phyloP scores from a whole-genome alignment of 306 rosid species.

The Medicago lupulina region DNA sequence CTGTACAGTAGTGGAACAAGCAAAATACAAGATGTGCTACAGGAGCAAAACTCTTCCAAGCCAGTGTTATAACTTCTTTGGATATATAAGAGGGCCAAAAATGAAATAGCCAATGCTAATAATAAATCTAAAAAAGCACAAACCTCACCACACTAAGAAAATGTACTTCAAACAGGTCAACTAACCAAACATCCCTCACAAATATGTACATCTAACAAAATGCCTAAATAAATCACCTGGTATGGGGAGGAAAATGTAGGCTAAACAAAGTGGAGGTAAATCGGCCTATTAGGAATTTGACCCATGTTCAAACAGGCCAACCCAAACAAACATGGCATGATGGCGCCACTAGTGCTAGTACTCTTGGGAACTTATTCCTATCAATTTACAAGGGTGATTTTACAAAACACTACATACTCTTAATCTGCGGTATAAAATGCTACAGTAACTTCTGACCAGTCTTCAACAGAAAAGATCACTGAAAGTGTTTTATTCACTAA shows the following conservation, averaged over 20 bases:
- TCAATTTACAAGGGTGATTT: not conserved
- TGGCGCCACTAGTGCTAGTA: not conserved
- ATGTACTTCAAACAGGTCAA: slow-evolving; percentile 26
- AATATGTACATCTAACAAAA: not conserved
- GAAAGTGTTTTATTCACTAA: not conserved
- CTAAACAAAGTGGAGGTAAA: slow-evolving; percentile 21
- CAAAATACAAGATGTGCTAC: slow-evolving; percentile 26
- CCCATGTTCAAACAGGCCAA: slow-evolving; percentile 19
- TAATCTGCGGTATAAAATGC: slow-evolving; percentile 30
- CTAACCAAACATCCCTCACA: not conserved
- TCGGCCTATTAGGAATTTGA: slow-evolving; percentile 19
- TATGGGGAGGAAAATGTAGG: slow-evolving; percentile 13
- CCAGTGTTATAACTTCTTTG: not conserved
- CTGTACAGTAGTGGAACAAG: slow-evolving; percentile 14
- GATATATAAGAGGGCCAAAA: slow-evolving; percentile 22
- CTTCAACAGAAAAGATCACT: slow-evolving; percentile 26
- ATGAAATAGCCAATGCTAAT: slow-evolving; percentile 19
- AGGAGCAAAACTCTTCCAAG: slow-evolving; percentile 23
- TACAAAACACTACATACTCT: slow-evolving; percentile 29
- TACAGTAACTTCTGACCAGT: not conserved
- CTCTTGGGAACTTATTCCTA: slow-evolving; percentile 15
- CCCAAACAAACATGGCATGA: not conserved
- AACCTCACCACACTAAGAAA: slow-evolving; percentile 24
- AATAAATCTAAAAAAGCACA: slow-evolving; percentile 19
- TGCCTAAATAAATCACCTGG: not conserved